Evolutionary conservation across 352 stramenopile genomes (phyloP).

Genomic region (Phytophthora pinifolia): DNA sequence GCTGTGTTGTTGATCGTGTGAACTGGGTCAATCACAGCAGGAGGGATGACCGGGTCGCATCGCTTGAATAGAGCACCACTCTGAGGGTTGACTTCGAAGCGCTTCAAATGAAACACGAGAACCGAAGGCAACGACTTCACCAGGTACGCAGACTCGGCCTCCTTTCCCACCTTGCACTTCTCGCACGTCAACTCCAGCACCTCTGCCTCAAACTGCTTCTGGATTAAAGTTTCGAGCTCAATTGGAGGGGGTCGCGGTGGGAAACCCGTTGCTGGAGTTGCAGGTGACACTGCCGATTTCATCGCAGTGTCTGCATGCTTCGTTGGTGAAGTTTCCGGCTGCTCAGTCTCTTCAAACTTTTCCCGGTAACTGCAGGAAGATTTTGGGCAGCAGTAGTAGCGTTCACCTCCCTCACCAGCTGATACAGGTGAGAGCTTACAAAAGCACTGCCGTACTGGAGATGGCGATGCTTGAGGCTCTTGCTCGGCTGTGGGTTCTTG

Average conservation of each 20-base stretch:
- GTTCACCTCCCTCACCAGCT: constrained; percentile 33
- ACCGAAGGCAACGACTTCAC: constrained; percentile 71
- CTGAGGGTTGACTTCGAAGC: constrained; percentile 78
- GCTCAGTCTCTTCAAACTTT: constrained; percentile 22
- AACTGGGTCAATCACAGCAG: constrained; percentile 40
- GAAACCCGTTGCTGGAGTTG: constrained; percentile 10
- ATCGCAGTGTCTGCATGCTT: constrained; percentile 8
- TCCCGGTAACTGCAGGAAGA: constrained; percentile 66
- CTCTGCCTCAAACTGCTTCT: constrained; percentile 80
- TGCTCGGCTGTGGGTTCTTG: constrained; percentile 30
- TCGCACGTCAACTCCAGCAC: constrained; percentile 81
- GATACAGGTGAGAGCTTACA: constrained; percentile 48
- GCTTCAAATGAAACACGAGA: constrained; percentile 83
- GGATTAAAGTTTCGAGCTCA: constrained; percentile 57
- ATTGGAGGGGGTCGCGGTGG: constrained; percentile 30
- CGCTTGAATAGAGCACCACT: constrained; percentile 78
- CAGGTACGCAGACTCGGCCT: constrained; percentile 59
- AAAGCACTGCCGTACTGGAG: constrained; percentile 51
- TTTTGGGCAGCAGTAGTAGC: constrained; percentile 62
- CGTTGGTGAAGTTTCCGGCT: constrained; percentile 10
- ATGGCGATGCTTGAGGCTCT: constrained; percentile 34
- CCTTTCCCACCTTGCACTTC: constrained; percentile 72
- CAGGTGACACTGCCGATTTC: constrained; percentile 10
- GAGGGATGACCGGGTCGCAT: constrained; percentile 71
- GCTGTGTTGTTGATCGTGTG: constrained; percentile 38